Evolutionary conservation across 208 protist species (phyloP), one percentile per base, ranked within the genome.

Genomic region (Wallacemonas rigidus): DNA sequence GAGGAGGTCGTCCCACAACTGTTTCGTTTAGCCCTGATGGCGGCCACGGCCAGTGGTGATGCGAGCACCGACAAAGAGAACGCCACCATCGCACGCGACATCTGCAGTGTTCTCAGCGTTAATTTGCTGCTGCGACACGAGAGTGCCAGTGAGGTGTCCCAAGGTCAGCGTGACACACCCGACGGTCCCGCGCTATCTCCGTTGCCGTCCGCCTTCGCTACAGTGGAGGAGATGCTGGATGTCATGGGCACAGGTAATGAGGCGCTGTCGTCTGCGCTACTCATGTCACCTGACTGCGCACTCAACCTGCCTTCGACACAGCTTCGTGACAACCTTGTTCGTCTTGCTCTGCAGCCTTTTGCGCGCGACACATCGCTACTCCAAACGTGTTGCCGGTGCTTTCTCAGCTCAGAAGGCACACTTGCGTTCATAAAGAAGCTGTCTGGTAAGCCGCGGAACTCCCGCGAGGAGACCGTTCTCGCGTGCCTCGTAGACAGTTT

Each of bases 331-430:
- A 71, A 71, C n/a, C 47, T 88, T 38, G 56, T 83, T 48, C 62
- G 71, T 9, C 72, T 88, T 51, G 70, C 83, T 50, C 77, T 88
- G 62, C 76, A 81, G 56, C 75, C 80, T 39, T 68, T 70, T 57
- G 77, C 79, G 54, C 77, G 67, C 60, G 74, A 73, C 11, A 81
- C 76, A 17, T 77, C 77, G 48, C 74, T 86, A 55, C 77, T 86
- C 53, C 72, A 80, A 71, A 79, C 80, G 58, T 91, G 85, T 47
- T 88, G 85, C 58, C 82, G 80, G 45, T 95, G 90, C 69, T 88
- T 95, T 61, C 73, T 95, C 47, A 82, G 76, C n/a, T 81, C 85
- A 62, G 62, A 77, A 43, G 70, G 72, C 35, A 80, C 83, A 26
- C 71, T 91, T 53, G 58, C 44, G 36, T 95, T 91, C 73, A 68